Evolutionary conservation across 164 flowering plant species (phyloP).

Genomic region (Vitis riparia): DNA sequence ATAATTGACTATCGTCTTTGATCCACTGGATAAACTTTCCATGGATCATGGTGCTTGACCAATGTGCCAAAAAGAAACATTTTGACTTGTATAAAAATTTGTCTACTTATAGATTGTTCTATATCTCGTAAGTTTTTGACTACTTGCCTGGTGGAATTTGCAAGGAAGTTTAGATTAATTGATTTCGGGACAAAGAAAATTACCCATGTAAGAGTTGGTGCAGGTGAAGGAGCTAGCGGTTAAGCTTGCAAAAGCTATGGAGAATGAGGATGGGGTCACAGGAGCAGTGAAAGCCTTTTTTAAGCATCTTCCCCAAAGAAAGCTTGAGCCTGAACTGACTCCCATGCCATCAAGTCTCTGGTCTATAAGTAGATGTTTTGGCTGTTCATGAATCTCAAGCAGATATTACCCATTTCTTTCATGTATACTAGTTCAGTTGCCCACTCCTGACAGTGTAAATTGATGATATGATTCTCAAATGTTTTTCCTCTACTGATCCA

Average conservation of each 20-base stretch:
- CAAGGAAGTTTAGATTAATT: background rate
- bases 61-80: too few relatives aligned
- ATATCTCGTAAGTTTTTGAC: too few relatives aligned
- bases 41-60: too few relatives aligned
- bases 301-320: constrained; percentile 73
- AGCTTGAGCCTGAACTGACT: constrained; percentile 27
- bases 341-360: constrained; percentile 41
- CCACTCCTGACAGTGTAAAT: too few relatives aligned
- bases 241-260: constrained; percentile 82
- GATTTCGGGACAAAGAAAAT: background rate
- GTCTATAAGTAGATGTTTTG: constrained; percentile 57
- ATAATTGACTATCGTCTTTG: too few relatives aligned
- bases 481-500: too few relatives aligned
- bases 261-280: constrained; percentile 88
- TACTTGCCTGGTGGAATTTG: background rate
- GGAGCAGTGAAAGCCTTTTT: constrained; percentile 97
- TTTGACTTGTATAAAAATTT: too few relatives aligned
- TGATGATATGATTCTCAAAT: too few relatives aligned
- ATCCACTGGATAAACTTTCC: too few relatives aligned
- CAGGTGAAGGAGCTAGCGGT: constrained; percentile 87
- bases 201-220: background rate
- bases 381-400: constrained; percentile 54
- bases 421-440: too few relatives aligned
- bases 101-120: too few relatives aligned
- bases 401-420: too few relatives aligned